Percentiles rank a stretch among this genome's conserved stretches.
Conservation (phyloP, 108 stramenopile species). For the Bacterosira constricta region DNA sequence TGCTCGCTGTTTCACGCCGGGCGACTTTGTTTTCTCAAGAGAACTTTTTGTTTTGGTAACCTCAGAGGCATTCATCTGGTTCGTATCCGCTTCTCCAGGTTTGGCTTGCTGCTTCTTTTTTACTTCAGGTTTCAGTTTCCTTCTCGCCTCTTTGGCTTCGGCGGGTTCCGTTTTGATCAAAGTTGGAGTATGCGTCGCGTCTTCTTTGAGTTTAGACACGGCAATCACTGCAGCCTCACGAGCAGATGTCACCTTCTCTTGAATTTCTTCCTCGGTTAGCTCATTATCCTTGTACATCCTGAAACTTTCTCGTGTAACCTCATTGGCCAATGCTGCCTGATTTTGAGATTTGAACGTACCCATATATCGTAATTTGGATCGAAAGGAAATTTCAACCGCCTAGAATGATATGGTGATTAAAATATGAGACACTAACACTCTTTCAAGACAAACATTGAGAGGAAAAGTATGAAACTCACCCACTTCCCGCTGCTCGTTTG, state of each 20-base stretch:
- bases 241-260: not conserved
- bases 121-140: too few relatives aligned
- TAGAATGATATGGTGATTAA: not conserved
- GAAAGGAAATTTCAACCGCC: not conserved
- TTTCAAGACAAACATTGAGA: not conserved
- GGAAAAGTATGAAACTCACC: not conserved
- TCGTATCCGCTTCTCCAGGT: too few relatives aligned
- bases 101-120: too few relatives aligned
- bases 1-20: too few relatives aligned
- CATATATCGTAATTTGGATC: not conserved
- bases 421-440: too few relatives aligned
- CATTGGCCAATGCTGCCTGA: not conserved
- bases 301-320: not conserved
- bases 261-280: not conserved
- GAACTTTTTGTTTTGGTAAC: too few relatives aligned
- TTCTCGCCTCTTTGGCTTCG: too few relatives aligned
- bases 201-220: not conserved
- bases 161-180: too few relatives aligned
- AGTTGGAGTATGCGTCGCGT: not conserved
- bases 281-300: too few relatives aligned
- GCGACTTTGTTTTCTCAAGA: too few relatives aligned
- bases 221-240: not conserved
- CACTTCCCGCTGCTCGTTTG: not conserved
- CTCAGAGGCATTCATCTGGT: too few relatives aligned
- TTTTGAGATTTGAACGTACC: not conserved